Evolutionary conservation across 192 early-diverging fungal genomes (phyloP), one percentile per base, ranked within the genome.

Genomic region (Dispira simplex): DNA sequence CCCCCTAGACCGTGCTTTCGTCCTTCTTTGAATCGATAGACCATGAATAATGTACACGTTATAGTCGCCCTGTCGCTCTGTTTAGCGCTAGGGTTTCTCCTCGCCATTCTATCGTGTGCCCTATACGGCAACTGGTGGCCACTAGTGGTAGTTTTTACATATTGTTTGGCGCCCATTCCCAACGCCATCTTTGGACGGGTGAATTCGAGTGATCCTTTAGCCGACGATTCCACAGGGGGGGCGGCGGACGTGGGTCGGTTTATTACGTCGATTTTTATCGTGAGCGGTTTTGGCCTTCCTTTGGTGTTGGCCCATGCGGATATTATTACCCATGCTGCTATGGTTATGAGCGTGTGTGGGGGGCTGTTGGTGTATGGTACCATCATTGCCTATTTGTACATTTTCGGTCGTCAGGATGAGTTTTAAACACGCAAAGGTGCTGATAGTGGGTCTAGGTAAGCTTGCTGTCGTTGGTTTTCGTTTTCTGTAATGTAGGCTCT

Each of bases 81-180:
- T 63, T 78, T 98, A 51, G 93, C 92, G 14, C 73, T 80, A 62
- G 95, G 95, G 28, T 92, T 95, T 66, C 78, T 98, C 66, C 80
- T 93, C 27, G 91, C 90, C 63, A 95, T 96, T 69, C 82, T 98
- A 59, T 96, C 93, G 14, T 95, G 92, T 67, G 95, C 95, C 39
- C 75, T 96, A 64, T 92, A 88, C 78, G 82, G 90, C 69, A 96
- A 92, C 71, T 98, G 95, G 95, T 89, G 90, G 80, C 91, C 93
- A 18, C 75, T 98, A 46, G 80, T 93, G 46, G 93, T 96, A 46
- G 82, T 93, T 10, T 85, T 93, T 26, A 94, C 88, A 18, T 98
- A 91, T 71, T 79, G 92, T 21, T 59, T 98, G 65, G 93, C 95
- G 20, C 93, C 93, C 12, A 44, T 95, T 44, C 95, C 95, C 0